phyloP scores from a whole-genome alignment of 2,329 filamentous ascomycete species.

The Chaetomiaceae sp. region DNA sequence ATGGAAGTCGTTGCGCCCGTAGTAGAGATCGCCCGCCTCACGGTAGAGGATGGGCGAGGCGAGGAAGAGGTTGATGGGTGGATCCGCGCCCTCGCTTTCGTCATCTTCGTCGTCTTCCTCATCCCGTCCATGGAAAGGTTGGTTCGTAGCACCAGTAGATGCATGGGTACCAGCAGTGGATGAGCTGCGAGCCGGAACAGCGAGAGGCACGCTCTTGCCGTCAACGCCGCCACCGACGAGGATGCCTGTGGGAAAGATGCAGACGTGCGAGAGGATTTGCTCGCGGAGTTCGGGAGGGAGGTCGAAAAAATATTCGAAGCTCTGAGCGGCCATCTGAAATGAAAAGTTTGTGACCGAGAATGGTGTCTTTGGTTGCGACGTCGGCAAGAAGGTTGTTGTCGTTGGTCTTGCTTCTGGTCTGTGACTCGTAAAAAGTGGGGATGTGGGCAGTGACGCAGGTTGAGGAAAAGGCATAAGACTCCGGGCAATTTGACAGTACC shows the following conservation, averaged over 20 bases:
- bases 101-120: neutral
- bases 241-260: conserved; percentile 23
- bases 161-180: neutral
- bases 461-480: too few species aligned
- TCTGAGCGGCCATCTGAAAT: neutral
- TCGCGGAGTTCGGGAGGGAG: conserved; percentile 30
- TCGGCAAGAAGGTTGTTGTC: neutral
- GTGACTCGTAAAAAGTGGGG: too few species aligned
- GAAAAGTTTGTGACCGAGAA: too few species aligned
- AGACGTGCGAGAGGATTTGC: conserved; percentile 27
- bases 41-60: conserved; percentile 24
- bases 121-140: neutral
- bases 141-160: neutral
- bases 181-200: neutral
- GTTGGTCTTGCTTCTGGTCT: too few species aligned
- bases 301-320: conserved; percentile 29
- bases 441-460: too few species aligned
- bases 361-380: neutral
- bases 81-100: neutral
- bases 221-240: conserved; percentile 14
- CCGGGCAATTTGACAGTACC: too few species aligned
- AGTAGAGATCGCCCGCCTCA: conserved; percentile 28
- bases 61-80: conserved; percentile 24
- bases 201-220: neutral
- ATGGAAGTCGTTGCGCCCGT: conserved; percentile 29